Conservation (phyloP, 176 grass and related monocot genomes). For the Aegilops tauschii region DNA sequence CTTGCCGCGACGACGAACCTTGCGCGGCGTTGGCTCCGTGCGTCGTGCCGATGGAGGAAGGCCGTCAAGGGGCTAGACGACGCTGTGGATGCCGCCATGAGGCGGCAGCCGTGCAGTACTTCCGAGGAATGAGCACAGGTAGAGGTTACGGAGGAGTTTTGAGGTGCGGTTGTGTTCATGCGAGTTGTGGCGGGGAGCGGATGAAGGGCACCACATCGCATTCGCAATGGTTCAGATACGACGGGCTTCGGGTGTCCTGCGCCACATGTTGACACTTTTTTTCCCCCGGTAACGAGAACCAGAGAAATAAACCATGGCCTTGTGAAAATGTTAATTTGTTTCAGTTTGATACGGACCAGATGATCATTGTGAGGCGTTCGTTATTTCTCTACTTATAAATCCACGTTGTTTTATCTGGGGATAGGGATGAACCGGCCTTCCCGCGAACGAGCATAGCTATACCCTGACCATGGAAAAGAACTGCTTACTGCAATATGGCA, state of each 20-base stretch:
- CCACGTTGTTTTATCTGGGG: not conserved
- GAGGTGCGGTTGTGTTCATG: not conserved
- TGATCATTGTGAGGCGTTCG: not conserved
- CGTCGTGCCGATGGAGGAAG: constrained; percentile 16
- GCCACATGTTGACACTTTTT: not conserved
- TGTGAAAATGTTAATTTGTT: not conserved
- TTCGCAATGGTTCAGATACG: not conserved
- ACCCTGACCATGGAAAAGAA: not conserved
- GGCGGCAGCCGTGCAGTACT: not conserved
- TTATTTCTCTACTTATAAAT: not conserved
- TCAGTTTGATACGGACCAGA: not conserved
- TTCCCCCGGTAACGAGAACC: too few relatives aligned
- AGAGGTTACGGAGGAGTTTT: not conserved
- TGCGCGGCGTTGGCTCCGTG: not conserved
- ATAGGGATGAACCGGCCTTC: not conserved
- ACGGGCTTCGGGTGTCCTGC: not conserved
- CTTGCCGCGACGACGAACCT: constrained; percentile 25
- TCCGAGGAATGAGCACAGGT: not conserved
- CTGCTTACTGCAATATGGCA: not conserved
- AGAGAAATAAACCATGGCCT: not conserved
- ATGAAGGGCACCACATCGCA: constrained; percentile 10
- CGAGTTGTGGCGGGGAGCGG: not conserved
- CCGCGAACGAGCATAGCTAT: not conserved
- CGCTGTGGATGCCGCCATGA: constrained; percentile 54
- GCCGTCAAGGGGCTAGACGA: constrained; percentile 43